phyloP scores from a whole-genome alignment of 1,139 yeast species.

The Yamadazyma dushanensis region DNA sequence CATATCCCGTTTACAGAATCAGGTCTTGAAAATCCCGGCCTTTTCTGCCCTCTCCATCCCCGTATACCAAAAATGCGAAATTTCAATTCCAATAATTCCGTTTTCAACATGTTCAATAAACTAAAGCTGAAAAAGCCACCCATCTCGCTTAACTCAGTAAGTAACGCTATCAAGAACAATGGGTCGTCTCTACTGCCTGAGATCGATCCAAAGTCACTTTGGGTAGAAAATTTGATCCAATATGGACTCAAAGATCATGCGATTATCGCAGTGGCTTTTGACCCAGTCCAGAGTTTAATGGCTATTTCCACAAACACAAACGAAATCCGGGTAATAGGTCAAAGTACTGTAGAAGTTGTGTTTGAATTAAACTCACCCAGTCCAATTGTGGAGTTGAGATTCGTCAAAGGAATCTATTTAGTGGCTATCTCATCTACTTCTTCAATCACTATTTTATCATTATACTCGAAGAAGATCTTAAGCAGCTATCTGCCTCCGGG shows the following conservation, averaged over 20 bases:
- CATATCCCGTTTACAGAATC: too few relatives aligned
- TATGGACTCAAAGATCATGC: constrained; percentile 39
- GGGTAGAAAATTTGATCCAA: constrained; percentile 36
- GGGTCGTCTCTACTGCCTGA: constrained; percentile 39
- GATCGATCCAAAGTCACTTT: constrained; percentile 36
- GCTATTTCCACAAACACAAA: constrained; percentile 77
- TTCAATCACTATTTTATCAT: constrained; percentile 64
- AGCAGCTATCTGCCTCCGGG: constrained; percentile 61
- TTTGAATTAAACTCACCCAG: constrained; percentile 52
- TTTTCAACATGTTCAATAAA: constrained; percentile 42
- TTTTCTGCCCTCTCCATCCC: too few relatives aligned
- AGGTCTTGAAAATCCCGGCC: too few relatives aligned
- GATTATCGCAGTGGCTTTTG: constrained; percentile 70
- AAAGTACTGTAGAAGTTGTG: constrained; percentile 74
- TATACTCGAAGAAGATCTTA: constrained; percentile 61
- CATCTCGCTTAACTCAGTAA: constrained; percentile 48
- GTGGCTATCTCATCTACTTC: constrained; percentile 59
- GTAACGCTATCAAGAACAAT: constrained; percentile 53
- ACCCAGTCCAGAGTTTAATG: constrained; percentile 82
- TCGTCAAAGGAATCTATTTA: constrained; percentile 79
- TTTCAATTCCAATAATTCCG: too few relatives aligned
- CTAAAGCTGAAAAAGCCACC: constrained; percentile 48
- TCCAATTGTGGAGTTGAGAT: constrained; percentile 56
- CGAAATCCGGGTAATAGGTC: constrained; percentile 79
- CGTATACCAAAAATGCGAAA: constrained; percentile 1